These are phyloP conservation scores for Tetrapyrgos nigripes DNA, from an alignment of 1,284 basidiomycete species.

Conservation along the genomic window DNA sequence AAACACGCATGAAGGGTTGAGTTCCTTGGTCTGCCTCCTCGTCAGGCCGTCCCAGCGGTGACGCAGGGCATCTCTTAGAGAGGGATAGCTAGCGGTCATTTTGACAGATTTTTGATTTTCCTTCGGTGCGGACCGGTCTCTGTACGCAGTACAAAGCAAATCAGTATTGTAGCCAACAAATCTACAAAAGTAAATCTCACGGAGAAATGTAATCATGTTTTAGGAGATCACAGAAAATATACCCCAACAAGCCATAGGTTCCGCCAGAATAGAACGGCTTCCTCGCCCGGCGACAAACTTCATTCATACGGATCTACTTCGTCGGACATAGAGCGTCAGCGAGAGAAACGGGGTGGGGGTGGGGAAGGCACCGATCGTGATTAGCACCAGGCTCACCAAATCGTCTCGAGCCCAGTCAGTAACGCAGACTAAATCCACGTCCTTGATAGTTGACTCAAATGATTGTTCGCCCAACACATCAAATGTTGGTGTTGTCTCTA, in stretches of 20 bases:
- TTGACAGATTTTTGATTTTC: constrained; percentile 71
- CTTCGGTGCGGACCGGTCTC: constrained; percentile 67
- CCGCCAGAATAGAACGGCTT: constrained; percentile 91
- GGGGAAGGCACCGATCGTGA: constrained; percentile 13
- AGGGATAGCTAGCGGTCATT: constrained; percentile 67
- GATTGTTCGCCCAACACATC: constrained; percentile 55
- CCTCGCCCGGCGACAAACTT: constrained; percentile 69
- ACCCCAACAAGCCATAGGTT: constrained; percentile 91
- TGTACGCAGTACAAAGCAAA: constrained; percentile 35
- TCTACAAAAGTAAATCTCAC: constrained; percentile 46
- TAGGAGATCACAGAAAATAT: constrained; percentile 93
- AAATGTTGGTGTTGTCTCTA: constrained; percentile 69
- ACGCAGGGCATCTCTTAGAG: constrained; percentile 70
- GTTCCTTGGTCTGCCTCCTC: constrained; percentile 78
- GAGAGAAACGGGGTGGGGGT: constrained; percentile 15
- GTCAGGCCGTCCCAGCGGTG: constrained; percentile 75
- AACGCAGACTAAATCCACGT: constrained; percentile 84
- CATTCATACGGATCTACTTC: constrained; percentile 79
- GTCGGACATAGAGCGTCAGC: constrained; percentile 10
- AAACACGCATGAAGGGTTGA: constrained; percentile 77
- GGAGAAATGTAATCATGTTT: constrained; percentile 84
- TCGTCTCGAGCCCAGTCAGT: constrained; percentile 76
- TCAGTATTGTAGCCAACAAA: constrained; percentile 11
- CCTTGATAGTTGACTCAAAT: constrained; percentile 65
- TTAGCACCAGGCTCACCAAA: constrained; percentile 62